Percentiles rank a stretch among this genome's conserved stretches.
phyloP scores from a whole-genome alignment of 441 rosid species.

The Manihot esculenta region DNA sequence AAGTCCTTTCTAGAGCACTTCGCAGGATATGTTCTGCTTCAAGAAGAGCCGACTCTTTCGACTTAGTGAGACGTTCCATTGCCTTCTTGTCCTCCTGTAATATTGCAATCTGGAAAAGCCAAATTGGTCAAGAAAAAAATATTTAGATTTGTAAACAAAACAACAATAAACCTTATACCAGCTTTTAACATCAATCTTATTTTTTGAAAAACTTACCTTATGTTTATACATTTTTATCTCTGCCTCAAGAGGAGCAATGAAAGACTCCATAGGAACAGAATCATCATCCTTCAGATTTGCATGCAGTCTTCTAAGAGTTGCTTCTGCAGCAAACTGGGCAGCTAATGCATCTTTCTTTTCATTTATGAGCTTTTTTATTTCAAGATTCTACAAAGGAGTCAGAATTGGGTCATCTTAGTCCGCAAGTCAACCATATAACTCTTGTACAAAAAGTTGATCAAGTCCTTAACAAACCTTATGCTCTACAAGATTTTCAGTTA shows the following conservation, averaged over 20 bases:
- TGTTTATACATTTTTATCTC: conserved; percentile 72
- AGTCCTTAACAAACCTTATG: conserved; percentile 51
- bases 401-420: not conserved
- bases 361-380: conserved; percentile 56
- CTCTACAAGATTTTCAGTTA: conserved; percentile 49
- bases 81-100: conserved; percentile 93
- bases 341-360: conserved; percentile 84
- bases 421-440: not conserved
- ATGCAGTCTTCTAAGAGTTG: conserved; percentile 73
- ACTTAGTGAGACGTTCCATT: conserved; percentile 85
- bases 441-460: not conserved
- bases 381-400: conserved; percentile 53
- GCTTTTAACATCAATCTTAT: not conserved
- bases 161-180: not conserved
- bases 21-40: conserved; percentile 85
- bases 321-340: conserved; percentile 89
- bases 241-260: conserved; percentile 86
- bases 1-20: conserved; percentile 83
- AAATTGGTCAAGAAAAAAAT: not conserved
- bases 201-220: conserved; percentile 39
- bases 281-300: conserved; percentile 66
- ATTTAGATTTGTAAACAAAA: not conserved
- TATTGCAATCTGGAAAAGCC: conserved; percentile 46
- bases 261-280: conserved; percentile 53
- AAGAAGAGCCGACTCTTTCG: conserved; percentile 80